Base-by-base conservation (phyloP, 2,329 filamentous ascomycete species). In the Ceratocystiopsis sp. region DNA sequence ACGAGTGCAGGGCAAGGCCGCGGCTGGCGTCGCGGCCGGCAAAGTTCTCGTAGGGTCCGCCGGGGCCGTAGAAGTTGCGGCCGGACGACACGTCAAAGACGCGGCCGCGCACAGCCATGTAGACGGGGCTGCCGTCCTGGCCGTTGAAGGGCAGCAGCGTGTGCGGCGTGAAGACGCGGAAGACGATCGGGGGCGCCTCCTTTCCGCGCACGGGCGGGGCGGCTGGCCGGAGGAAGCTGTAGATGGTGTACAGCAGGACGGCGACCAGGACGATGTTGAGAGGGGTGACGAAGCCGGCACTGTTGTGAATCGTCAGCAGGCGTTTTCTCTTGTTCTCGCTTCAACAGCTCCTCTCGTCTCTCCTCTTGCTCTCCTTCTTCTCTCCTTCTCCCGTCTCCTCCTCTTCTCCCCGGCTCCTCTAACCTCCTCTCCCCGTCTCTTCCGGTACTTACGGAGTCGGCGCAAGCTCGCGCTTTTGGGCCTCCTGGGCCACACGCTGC, bases 21-120 rank as follows among this genome's bases (percentile, higher is more conserved):
- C 89, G 73, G 50, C 75, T 85, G 17, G 91, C 91, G 61, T 98
- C 91, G 35, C 87, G 70, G 0, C 91, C 91, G 0, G 91, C 91
- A 57, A 98, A 98, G 65, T 96, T 96, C 60, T 80, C 79, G 61
- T 98, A 98, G 2, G 89, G 86, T 0, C 89, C 89, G 13, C 86
- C 87, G 17, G 91, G 91, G 4, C 91, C 91, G 64, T 98, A 98
- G 62, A 96, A 96, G 66, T 93, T 87, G 55, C 80, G 75, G 19
- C 91, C 89, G 14, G 77, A 66, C 0, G 79, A 77, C 19, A 96
- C 89, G 58, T 98, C 91, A 59, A 95, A 96, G 49, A 96, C 80
- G 41, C 77, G 78, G 42, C 91, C 87, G 37, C 85, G 82, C 16
- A 96, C 86, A n/a, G 85, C 83, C 40, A 98, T 73, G 62, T 84